Evolutionary conservation across 23 red algal species (phyloP).

Genomic region (Gracilaria gracilis): DNA sequence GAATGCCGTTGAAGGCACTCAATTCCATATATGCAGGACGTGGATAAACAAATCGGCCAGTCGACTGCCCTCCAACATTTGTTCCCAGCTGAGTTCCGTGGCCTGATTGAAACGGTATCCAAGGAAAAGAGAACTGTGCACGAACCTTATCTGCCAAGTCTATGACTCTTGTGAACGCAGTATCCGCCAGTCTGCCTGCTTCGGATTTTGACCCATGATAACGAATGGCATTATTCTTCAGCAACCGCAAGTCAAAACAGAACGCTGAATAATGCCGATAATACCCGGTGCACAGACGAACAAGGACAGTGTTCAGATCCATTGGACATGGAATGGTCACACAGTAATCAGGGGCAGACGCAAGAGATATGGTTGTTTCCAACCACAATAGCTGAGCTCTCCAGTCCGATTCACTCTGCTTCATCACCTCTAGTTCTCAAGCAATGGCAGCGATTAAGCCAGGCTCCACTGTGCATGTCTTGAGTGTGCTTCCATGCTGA

Average conservation of each 20-base stretch:
- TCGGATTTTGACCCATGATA: conserved; percentile 63
- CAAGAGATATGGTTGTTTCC: conserved; percentile 56
- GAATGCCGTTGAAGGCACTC: neutral
- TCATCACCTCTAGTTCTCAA: conserved; percentile 53
- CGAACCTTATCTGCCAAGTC: conserved; percentile 54
- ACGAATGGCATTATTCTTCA: conserved; percentile 48
- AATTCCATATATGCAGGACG: conserved; percentile 20
- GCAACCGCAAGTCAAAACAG: conserved; percentile 47
- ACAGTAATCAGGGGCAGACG: conserved; percentile 46
- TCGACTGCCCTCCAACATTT: neutral
- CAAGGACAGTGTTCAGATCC: conserved; percentile 71
- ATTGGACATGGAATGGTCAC: conserved; percentile 69
- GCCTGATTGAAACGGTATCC: conserved; percentile 6
- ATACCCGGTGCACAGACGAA: conserved; percentile 66
- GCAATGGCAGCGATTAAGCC: conserved; percentile 57
- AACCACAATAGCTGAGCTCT: conserved; percentile 60
- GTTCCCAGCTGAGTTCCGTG: neutral
- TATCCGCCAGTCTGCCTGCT: conserved; percentile 26
- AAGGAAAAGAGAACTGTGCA: conserved; percentile 39
- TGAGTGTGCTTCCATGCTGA: neutral
- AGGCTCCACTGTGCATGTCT: conserved; percentile 50
- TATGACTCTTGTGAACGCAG: conserved; percentile 29
- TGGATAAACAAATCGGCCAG: neutral
- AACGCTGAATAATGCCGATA: conserved; percentile 71
- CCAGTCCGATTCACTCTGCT: conserved; percentile 49